Conservation (phyloP, 2,329 filamentous ascomycete genomes). For the Sporothrix brasiliensis region DNA sequence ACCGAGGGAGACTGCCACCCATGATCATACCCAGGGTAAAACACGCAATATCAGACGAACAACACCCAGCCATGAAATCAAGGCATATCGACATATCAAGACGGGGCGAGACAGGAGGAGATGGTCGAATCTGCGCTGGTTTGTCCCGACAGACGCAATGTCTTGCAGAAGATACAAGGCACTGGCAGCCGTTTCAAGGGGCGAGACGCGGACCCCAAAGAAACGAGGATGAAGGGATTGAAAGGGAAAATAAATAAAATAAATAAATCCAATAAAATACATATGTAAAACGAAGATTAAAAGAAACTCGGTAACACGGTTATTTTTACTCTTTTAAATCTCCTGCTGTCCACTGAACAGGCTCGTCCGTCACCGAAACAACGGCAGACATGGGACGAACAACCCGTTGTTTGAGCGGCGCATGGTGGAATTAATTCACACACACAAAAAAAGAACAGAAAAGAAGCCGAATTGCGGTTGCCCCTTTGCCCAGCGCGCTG, state of each 20-base stretch:
- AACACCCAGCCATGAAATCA: background rate
- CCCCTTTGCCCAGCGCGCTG: constrained; percentile 9
- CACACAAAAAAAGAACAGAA: background rate
- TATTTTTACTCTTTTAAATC: background rate
- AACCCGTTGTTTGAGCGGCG: constrained; percentile 25
- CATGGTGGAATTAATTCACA: background rate
- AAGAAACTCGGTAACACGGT: constrained; percentile 10
- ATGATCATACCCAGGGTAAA: background rate
- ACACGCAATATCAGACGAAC: constrained; percentile 16
- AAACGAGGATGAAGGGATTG: background rate
- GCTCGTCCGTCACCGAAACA: background rate
- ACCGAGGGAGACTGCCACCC: background rate
- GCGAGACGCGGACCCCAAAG: background rate
- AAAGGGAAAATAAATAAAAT: background rate
- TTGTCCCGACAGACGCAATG: constrained; percentile 20
- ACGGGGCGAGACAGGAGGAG: background rate
- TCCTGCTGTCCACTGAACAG: background rate
- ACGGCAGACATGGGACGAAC: constrained; percentile 26
- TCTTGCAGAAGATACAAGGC: constrained; percentile 15
- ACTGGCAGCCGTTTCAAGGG: constrained; percentile 17
- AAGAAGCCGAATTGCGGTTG: background rate
- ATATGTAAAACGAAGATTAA: background rate
- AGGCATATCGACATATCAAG: background rate
- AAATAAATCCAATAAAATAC: background rate
- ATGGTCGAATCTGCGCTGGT: constrained; percentile 17